Base-by-base conservation (phyloP, 129 eudicot species). In the Saposhnikovia divaricata region DNA sequence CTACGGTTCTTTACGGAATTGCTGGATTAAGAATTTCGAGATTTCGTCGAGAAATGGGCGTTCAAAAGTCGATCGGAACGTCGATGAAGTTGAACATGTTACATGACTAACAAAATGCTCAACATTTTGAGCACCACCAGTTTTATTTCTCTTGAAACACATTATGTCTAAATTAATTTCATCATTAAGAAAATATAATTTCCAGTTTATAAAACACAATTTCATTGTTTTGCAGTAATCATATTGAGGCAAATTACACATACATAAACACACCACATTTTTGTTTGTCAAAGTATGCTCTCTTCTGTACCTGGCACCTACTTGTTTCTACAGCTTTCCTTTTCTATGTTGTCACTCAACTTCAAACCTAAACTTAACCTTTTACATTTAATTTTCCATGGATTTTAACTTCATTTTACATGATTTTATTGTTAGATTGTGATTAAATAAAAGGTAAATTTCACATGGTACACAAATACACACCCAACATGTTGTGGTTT, bases 21-120 rank as follows among this genome's bases (percentile, higher is more conserved):
- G 23, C 19, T 68, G 9, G 43, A 11, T 31, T 11, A 68, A 68
- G 73, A 68, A 68, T 68, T 34, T 27, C 39, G 23, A 68, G 43
- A 68, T 27, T 68, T 68, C 21, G 38, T 68, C 21, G 23, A 68
- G 73, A 31, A 11, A 10, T 0, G 73, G 40, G 0, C 12, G 11
- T 31, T 3, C 42, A 68, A 68, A 68, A 13, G 2, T 68, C 42
- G 23, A 68, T 34, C 19, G 3, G 40, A 68, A 68, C 9, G 23
- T 68, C 21, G 42, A 68, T 68, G 43, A 68, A 68, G 73, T 68
- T 68, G 73, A 68, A 68, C 73, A 68, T 31, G 43, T 13, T 68
- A 31, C 23, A 31, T 31, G 40, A 68, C 8, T 15, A 68, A 5
- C 73, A 68, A 68, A 68, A 31, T 14, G 10, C 23, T 14, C 1